Conservation (phyloP, 106 monocot genomes). For the Amphibolis antarctica region DNA sequence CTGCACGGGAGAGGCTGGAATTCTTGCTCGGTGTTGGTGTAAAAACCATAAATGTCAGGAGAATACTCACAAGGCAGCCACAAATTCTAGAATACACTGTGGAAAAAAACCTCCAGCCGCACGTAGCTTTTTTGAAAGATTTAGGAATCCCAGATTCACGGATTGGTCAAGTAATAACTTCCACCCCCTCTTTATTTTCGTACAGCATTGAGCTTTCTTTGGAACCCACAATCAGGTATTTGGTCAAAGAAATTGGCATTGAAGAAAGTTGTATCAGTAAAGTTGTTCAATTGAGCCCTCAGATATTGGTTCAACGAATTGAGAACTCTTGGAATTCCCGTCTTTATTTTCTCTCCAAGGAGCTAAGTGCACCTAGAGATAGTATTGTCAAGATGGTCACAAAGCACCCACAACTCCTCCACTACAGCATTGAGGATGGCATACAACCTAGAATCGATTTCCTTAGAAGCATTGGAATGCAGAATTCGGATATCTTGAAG, state of each 20-base stretch:
- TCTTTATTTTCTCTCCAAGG: conserved; percentile 61
- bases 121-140: conserved; percentile 57
- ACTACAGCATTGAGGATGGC: conserved; percentile 96
- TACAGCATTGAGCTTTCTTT: conserved; percentile 83
- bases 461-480: conserved; percentile 90
- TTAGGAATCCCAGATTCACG: conserved; percentile 68
- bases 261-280: conserved; percentile 62
- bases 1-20: conserved; percentile 71
- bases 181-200: conserved; percentile 85
- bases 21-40: conserved; percentile 67
- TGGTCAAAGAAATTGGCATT: conserved; percentile 91
- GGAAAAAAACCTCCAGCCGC: conserved; percentile 71
- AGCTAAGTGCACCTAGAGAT: conserved; percentile 79
- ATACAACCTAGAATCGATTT: conserved; percentile 90
- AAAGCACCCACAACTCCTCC: conserved; percentile 93
- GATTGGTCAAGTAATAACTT: conserved; percentile 67
- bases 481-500: conserved; percentile 75
- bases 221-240: conserved; percentile 75
- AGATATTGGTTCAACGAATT: conserved; percentile 78
- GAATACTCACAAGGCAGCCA: conserved; percentile 78
- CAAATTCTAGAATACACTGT: conserved; percentile 91
- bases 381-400: conserved; percentile 90
- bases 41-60: conserved; percentile 62
- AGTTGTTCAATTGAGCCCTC: conserved; percentile 91
- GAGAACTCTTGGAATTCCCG: conserved; percentile 76